These are phyloP conservation scores for Nothophoma quercina DNA, from an alignment of 2,329 filamentous ascomycete species.

Conservation along the genomic window DNA sequence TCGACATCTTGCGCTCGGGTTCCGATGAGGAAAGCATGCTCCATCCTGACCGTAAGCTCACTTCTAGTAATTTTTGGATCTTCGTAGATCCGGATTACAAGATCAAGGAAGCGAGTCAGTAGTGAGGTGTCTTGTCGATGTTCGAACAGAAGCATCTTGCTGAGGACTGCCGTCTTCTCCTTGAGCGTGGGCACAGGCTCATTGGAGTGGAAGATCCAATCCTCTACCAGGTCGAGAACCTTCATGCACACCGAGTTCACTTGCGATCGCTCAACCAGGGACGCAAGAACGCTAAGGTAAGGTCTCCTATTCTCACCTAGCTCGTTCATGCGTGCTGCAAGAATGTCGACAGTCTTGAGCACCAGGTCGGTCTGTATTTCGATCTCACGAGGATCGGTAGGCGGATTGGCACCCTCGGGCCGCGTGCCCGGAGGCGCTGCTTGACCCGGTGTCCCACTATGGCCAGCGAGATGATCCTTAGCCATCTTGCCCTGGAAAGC, in stretches of 20 bases:
- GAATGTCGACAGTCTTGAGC: conserved; percentile 93
- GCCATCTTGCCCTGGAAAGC: conserved; percentile 90
- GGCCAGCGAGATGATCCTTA: conserved; percentile 82
- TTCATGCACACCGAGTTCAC: conserved; percentile 88
- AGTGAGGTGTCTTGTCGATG: conserved; percentile 81
- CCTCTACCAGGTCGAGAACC: conserved; percentile 91
- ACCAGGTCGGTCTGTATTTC: conserved; percentile 91
- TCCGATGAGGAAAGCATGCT: conserved; percentile 97
- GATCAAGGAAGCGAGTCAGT: conserved; percentile 89
- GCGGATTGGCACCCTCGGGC: conserved; percentile 64
- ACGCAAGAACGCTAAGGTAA: conserved; percentile 93
- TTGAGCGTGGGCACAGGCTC: conserved; percentile 97
- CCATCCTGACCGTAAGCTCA: conserved; percentile 94
- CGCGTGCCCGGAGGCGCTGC: conserved; percentile 48
- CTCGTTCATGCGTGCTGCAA: conserved; percentile 89
- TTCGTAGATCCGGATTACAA: conserved; percentile 98
- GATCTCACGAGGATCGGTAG: conserved; percentile 77
- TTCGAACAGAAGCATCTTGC: conserved; percentile 98
- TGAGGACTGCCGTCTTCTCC: conserved; percentile 98
- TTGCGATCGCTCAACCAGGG: conserved; percentile 92
- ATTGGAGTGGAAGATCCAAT: conserved; percentile 94
- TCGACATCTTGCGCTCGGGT: conserved; percentile 92
- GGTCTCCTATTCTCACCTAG: conserved; percentile 90
- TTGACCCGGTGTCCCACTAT: conserved; percentile 56
- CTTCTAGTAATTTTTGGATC: conserved; percentile 95